Evolutionary conservation across 2,329 filamentous ascomycete species (phyloP).

Genomic region (Alternaria burnsii): DNA sequence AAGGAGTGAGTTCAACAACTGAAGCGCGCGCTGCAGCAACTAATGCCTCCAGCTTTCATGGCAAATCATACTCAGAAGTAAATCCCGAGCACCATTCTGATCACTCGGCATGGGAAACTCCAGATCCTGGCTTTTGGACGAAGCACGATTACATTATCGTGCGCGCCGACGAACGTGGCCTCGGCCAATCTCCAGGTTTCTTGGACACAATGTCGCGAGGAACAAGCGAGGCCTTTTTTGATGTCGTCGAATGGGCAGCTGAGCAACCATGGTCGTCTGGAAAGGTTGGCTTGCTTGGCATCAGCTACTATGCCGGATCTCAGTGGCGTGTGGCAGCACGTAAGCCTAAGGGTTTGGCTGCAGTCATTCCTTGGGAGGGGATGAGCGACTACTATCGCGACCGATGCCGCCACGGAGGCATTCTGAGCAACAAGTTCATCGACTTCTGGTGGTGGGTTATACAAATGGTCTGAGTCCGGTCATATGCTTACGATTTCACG

Average conservation of each 20-base stretch:
- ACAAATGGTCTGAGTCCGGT: too few species aligned
- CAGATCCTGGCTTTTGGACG: slow-evolving; percentile 53
- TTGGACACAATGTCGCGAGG: slow-evolving; percentile 63
- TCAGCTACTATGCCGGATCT: slow-evolving; percentile 62
- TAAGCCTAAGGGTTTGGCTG: slow-evolving; percentile 60
- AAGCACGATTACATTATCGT: slow-evolving; percentile 50
- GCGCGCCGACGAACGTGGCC: slow-evolving; percentile 60
- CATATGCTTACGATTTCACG: background rate
- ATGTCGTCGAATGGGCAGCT: slow-evolving; percentile 62
- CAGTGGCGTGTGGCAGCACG: slow-evolving; percentile 65
- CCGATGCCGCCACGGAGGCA: slow-evolving; percentile 53
- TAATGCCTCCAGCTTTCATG: slow-evolving; percentile 54
- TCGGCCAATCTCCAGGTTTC: slow-evolving; percentile 62
- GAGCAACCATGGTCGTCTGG: slow-evolving; percentile 61
- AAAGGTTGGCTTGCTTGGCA: slow-evolving; percentile 61
- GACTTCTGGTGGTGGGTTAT: slow-evolving; percentile 64
- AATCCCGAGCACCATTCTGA: slow-evolving; percentile 47
- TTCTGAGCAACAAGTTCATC: slow-evolving; percentile 49
- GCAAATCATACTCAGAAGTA: slow-evolving; percentile 56
- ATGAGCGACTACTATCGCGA: slow-evolving; percentile 65
- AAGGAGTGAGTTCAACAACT: slow-evolving; percentile 49
- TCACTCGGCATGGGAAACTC: slow-evolving; percentile 58
- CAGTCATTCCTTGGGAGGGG: slow-evolving; percentile 65
- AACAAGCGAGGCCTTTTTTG: slow-evolving; percentile 62
- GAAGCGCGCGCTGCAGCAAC: background rate